Conservation (phyloP, 352 stramenopile genomes). For the Phytophthora fragariaefolia region DNA sequence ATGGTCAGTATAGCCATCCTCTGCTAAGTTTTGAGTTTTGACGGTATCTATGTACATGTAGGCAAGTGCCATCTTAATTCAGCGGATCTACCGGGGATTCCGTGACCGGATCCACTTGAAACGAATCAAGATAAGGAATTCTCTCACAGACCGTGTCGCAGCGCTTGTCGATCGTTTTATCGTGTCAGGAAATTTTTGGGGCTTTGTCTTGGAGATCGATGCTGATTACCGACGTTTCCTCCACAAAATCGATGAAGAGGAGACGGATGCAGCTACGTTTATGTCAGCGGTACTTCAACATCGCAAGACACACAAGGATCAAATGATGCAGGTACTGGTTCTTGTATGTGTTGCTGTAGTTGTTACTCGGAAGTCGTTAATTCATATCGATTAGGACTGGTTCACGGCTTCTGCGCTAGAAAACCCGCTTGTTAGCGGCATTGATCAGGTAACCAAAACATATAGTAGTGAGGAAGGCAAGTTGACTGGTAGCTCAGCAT, state of each 20-base stretch:
- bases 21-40: background rate
- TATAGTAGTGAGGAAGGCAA: conserved; percentile 34
- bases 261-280: conserved; percentile 58
- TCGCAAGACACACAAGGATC: conserved; percentile 55
- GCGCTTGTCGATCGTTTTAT: conserved; percentile 57
- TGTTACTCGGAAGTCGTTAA: background rate
- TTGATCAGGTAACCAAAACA: conserved; percentile 33
- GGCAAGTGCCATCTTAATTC: conserved; percentile 48
- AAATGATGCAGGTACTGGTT: conserved; percentile 59
- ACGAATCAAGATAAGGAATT: conserved; percentile 42
- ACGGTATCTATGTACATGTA: conserved; percentile 9
- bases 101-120: conserved; percentile 53
- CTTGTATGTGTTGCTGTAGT: background rate
- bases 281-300: conserved; percentile 52
- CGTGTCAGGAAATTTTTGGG: conserved; percentile 61
- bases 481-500: conserved; percentile 25
- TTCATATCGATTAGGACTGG: conserved; percentile 44
- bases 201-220: conserved; percentile 65
- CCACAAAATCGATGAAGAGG: conserved; percentile 50
- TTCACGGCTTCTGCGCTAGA: conserved; percentile 57
- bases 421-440: conserved; percentile 52
- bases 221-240: conserved; percentile 62
- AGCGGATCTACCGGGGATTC: conserved; percentile 59
- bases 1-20: background rate
- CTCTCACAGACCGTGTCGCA: conserved; percentile 51